Percentiles rank a stretch among this genome's conserved stretches.
Evolutionary conservation across 768 basidiomycete species (phyloP).

Genomic region (Amanita pseudoporphyria): DNA sequence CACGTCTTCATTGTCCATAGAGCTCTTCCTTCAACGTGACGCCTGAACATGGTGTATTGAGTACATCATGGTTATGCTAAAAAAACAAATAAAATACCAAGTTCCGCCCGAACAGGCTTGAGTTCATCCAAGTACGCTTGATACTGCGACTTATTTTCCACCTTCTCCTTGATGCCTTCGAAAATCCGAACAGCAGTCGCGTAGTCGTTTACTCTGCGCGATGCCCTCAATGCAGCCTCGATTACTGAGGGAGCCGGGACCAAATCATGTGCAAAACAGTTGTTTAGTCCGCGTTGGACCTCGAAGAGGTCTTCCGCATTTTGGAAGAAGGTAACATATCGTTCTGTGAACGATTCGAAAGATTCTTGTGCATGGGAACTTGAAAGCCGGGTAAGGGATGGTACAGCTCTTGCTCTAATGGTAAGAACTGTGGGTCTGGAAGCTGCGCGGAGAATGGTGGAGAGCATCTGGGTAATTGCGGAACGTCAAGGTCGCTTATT

Average conservation of each 20-base stretch:
- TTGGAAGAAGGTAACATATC: slow-evolving; percentile 92
- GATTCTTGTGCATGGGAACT: slow-evolving; percentile 77
- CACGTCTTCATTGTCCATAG: slow-evolving; percentile 22
- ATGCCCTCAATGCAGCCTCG: slow-evolving; percentile 81
- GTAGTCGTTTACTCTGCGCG: slow-evolving; percentile 92
- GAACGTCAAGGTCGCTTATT: slow-evolving; percentile 9
- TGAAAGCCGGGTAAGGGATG: slow-evolving; percentile 36
- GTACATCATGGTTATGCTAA: background rate
- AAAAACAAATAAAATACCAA: slow-evolving; percentile 47
- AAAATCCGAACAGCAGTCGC: slow-evolving; percentile 94
- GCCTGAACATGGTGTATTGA: slow-evolving; percentile 17
- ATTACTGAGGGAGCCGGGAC: slow-evolving; percentile 79
- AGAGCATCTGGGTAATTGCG: too few species aligned
- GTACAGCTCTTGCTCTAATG: slow-evolving; percentile 26
- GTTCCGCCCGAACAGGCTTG: slow-evolving; percentile 79
- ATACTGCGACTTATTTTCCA: slow-evolving; percentile 95
- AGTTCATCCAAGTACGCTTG: slow-evolving; percentile 88
- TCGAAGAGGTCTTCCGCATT: slow-evolving; percentile 94
- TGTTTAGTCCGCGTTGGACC: slow-evolving; percentile 97
- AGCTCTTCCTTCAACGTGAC: slow-evolving; percentile 35
- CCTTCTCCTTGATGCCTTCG: slow-evolving; percentile 95
- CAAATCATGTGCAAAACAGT: slow-evolving; percentile 98
- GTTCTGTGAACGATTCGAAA: slow-evolving; percentile 89
- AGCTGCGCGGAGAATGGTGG: slow-evolving; percentile 51
- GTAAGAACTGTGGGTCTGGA: slow-evolving; percentile 38